Base-by-base conservation (phyloP, 331 rosid genomes). In the Phaseolus coccineus region DNA sequence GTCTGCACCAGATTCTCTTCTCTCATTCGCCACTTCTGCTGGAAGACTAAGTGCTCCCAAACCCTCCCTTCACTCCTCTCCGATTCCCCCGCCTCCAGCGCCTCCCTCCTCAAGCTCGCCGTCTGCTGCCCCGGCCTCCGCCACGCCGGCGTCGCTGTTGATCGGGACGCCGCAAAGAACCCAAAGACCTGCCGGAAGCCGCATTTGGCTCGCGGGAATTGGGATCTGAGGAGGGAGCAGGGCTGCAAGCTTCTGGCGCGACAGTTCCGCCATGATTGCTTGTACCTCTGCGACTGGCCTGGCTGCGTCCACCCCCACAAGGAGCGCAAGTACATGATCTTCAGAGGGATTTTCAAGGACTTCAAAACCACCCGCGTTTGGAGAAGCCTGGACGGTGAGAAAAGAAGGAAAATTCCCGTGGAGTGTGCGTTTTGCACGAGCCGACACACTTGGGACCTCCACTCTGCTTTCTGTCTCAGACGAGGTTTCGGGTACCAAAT, bases 201-300 rank as follows among this genome's bases (percentile, higher is more conserved):
- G 53, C 98, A 93, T 87, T 77, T 90, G 88, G 98, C 98, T 4
- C 76, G 87, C 46, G 88, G 89, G 27, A 83, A 69, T 3, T 84
- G 97, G 97, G 87, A 79, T 62, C 51, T 93, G 85, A 87, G 89
- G 73, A 77, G 97, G 10, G 98, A 93, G 46, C 85, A 85, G 39
- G 98, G 97, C n/a, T 85, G 79, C 77, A 93, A 93, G 88, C 89
- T 93, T 4, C 88, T 93, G 0, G 87, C 87, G 2, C 85, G 97
- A 10, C 91, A 89, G 44, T 93, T 91, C 74, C 93, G 98, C 4
- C 90, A 90, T 11, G 98, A 93, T 19, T 85, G 83, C 47, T 71
- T 93, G 15, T 91, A 89, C 35, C 69, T 93, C 3, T 88, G 97
- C 31, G 93, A 90, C 69, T 91, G 95, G 98, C 98, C 98, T 0